A percentile compares a stretch with the other conserved stretches of the same genome.
Evolutionary conservation across 176 grass and related monocot genomes (phyloP).

Genomic region (Dactylis glomerata): DNA sequence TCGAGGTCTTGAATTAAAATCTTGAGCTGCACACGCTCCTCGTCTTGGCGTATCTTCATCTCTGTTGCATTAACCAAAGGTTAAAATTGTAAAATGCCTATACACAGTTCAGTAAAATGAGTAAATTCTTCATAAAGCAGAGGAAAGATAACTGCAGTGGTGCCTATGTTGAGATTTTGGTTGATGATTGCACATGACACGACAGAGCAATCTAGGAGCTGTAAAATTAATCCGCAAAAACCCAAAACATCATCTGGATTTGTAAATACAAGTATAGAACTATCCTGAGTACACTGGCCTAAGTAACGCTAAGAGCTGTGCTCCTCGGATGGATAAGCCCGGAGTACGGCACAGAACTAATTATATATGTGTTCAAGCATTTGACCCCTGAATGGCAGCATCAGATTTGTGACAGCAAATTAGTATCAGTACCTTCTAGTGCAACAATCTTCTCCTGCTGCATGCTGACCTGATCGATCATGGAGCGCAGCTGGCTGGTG

Average conservation of each 20-base stretch:
- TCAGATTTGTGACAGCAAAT: neutral
- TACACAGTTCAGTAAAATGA: neutral
- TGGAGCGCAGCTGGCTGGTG: slow-evolving; percentile 56
- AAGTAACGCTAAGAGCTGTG: neutral
- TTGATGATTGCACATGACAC: neutral
- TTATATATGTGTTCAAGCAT: neutral
- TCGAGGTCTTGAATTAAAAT: slow-evolving; percentile 75
- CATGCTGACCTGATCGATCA: slow-evolving; percentile 84
- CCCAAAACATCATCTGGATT: neutral
- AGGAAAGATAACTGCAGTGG: neutral
- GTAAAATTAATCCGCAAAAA: neutral
- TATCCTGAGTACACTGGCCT: neutral
- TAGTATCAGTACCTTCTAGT: slow-evolving; percentile 62
- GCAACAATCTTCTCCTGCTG: slow-evolving; percentile 88
- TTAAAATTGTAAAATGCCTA: slow-evolving; percentile 12
- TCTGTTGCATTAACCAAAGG: slow-evolving; percentile 49
- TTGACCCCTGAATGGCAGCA: neutral
- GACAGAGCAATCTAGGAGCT: neutral
- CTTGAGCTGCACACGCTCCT: slow-evolving; percentile 82
- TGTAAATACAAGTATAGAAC: neutral
- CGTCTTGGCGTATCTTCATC: slow-evolving; percentile 61
- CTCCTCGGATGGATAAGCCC: neutral
- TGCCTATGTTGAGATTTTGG: neutral
- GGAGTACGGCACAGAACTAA: neutral
- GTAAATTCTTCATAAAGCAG: neutral